A percentile compares a stretch with the other conserved stretches of the same genome.
Evolutionary conservation across 345 rosid species (phyloP).

Genomic region (Lenwebbia sp.): DNA sequence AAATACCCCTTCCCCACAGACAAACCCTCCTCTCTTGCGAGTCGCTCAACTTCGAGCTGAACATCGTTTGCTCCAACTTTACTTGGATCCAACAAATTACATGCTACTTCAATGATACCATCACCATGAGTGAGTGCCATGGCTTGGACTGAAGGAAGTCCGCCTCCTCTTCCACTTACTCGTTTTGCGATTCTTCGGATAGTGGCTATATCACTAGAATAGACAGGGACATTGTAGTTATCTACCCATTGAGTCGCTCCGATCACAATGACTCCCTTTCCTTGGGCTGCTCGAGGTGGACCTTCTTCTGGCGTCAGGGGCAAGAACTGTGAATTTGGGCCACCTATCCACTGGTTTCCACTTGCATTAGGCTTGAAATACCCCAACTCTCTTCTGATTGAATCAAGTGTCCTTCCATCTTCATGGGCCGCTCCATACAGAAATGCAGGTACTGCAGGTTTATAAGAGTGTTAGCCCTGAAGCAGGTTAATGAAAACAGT

Average conservation of each 20-base stretch:
- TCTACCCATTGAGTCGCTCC: constrained; percentile 82
- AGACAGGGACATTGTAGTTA: constrained; percentile 75
- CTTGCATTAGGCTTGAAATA: constrained; percentile 68
- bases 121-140: constrained; percentile 75
- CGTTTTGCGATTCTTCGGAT: constrained; percentile 54
- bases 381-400: constrained; percentile 75
- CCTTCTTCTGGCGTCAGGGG: constrained; percentile 61
- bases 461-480: not conserved
- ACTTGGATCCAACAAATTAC: constrained; percentile 75
- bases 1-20: constrained; percentile 70
- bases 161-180: constrained; percentile 74
- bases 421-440: constrained; percentile 67
- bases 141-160: constrained; percentile 79
- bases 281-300: constrained; percentile 37
- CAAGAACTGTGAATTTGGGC: constrained; percentile 29
- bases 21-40: constrained; percentile 47
- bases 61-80: constrained; percentile 62
- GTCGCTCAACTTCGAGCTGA: constrained; percentile 61
- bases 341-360: constrained; percentile 70
- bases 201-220: constrained; percentile 37
- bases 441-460: constrained; percentile 65
- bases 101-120: constrained; percentile 68
- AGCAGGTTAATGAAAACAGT: not conserved
- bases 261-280: constrained; percentile 54
- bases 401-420: constrained; percentile 59